Conservation (phyloP, 345 rosid genomes). For the Melaleuca quinquenervia region DNA sequence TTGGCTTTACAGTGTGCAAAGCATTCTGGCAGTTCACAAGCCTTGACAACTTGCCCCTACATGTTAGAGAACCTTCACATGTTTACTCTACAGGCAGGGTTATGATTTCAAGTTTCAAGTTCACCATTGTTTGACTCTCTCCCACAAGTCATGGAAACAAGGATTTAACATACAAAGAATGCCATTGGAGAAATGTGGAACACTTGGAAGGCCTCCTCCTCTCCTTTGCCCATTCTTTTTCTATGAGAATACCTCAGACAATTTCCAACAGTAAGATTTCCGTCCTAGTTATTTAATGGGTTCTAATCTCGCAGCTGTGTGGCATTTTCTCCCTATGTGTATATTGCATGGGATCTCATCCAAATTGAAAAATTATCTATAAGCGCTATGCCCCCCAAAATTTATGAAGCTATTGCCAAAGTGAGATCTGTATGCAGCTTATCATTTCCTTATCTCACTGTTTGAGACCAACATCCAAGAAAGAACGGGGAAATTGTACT, state of each 20-base stretch:
- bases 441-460: neutral
- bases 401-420: neutral
- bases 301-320: neutral
- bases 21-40: neutral
- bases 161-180: neutral
- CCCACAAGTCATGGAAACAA: neutral
- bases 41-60: neutral
- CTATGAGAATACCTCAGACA: neutral
- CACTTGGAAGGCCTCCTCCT: neutral
- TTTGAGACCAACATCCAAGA: neutral
- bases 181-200: neutral
- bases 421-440: neutral
- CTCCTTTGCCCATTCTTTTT: neutral
- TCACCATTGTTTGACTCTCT: neutral
- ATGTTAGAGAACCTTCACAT: neutral
- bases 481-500: neutral
- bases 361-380: neutral
- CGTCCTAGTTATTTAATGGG: neutral
- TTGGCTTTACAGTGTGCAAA: neutral
- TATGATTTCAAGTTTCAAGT: neutral
- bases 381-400: neutral
- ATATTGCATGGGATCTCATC: neutral
- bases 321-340: neutral
- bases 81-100: neutral
- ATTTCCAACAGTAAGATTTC: neutral